A percentile compares a stretch with the other conserved stretches of the same genome.
phyloP scores from a whole-genome alignment of 2,329 filamentous ascomycete genomes.

The Fusarium sterilihyphosum region DNA sequence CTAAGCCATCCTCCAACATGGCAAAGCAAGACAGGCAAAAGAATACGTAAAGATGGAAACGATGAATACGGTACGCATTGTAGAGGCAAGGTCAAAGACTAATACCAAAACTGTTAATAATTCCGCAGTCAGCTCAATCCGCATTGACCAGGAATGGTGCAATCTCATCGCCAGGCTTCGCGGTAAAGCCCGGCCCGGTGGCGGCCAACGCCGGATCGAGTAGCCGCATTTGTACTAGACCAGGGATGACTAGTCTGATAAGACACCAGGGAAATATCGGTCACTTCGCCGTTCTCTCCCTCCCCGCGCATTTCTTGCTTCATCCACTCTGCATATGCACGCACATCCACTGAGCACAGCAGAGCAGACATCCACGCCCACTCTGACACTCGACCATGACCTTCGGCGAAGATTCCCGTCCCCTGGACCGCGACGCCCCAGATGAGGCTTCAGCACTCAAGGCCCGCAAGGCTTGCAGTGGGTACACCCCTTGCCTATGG shows the following conservation, averaged over 20 bases:
- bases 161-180: not conserved
- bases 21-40: not conserved
- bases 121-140: not conserved
- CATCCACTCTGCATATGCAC: constrained; percentile 13
- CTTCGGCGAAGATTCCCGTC: constrained; percentile 15
- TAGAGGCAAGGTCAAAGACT: not conserved
- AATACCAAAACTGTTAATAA: constrained; percentile 10
- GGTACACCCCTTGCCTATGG: not conserved
- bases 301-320: constrained; percentile 2
- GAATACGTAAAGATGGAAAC: not conserved
- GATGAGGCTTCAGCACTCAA: constrained; percentile 13
- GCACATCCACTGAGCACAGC: not conserved
- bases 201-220: not conserved
- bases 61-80: not conserved
- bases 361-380: not conserved
- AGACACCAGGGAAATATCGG: constrained; percentile 11
- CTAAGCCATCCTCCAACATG: not conserved
- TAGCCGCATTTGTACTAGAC: constrained; percentile 5
- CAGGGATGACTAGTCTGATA: not conserved
- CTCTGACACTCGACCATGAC: not conserved
- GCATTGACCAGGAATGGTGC: not conserved
- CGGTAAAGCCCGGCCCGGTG: constrained; percentile 8
- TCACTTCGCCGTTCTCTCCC: constrained; percentile 7
- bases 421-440: not conserved
- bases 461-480: constrained; percentile 19